Evolutionary conservation across 768 basidiomycete species (phyloP), one percentile per base, ranked within the genome.

Genomic region (Calocera cornea): DNA sequence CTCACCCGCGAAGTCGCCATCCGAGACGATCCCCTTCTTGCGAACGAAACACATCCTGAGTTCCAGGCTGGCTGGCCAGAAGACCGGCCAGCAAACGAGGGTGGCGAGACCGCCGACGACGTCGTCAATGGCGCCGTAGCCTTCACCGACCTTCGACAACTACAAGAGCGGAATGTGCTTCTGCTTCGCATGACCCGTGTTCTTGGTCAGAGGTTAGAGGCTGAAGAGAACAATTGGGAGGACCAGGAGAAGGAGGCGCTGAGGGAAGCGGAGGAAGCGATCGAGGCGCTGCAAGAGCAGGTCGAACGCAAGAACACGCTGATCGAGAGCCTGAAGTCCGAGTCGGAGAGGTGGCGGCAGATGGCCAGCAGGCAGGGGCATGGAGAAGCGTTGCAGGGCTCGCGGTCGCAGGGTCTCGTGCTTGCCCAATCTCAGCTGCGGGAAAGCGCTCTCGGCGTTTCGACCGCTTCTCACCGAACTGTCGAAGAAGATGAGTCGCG

Each of bases 161-260:
- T 99, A n/a, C 94, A 97, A 73, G 83, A 87, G 44, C 94, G 95
- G 78, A 98, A 98, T 75, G 88, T 91, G 79, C 89, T 89, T 71
- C 78, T 97, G 27, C 80, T 98, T 60, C 86, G 84, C 75, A 86
- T 95, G 70, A 87, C 88, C 14, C 82, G 95, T 19, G 89, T 90
- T 66, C 81, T 98, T 41, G 92, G 89, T 3, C 77, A 81, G 40
- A 88, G 89, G 79, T 84, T 97, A 82, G 97, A 98, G 77, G 80
- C 80, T 3, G 88, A 90, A 71, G 92, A 95, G 76, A 82, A 80
- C 70, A 89, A 91, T 29, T 88, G 83, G 49, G 86, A 85, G 63
- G 75, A 77, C 3, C 83, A 90, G 76, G 86, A 90, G 70, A 81
- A 78, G 71, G 90, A 87, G 72, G 92, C 92, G 0, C 82, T 98